Base-by-base conservation (phyloP, 2,329 filamentous ascomycete species). In the Epichloe sibirici region DNA sequence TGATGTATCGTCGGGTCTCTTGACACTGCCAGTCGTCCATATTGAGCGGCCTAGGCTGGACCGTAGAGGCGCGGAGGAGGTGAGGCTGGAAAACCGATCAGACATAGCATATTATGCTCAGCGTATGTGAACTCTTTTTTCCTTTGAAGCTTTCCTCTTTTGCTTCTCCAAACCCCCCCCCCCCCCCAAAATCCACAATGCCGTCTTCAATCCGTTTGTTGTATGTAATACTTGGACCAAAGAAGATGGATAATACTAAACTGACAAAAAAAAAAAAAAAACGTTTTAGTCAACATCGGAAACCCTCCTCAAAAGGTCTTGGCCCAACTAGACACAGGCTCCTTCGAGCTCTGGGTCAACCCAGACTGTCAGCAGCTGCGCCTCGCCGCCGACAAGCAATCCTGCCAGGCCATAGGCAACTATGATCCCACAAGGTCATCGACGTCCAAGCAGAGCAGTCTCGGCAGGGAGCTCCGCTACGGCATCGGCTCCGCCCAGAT, bases 331-430 rank as follows among this genome's bases (percentile, higher is more conserved):
- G 78, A 82, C 61, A 81, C 79, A 0, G 77, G 78, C 45, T 81
- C 77, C 9, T 80, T 78, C 57, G 78, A 81, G 66, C 69, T 81
- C 35, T 81, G 78, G 78, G 74, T 81, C 6, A 88, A 88, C 59
- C 75, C 81, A 0, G 73, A 75, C 48, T 79, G 75, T 59, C 77
- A 74, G 7, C 62, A 62, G 2, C 68, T 85, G 15, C 56, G 62
- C 9, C 53, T 59, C 7, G 57, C 67, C 4, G 73, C 67, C 4
- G 73, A 77, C 55, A 59, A 64, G 21, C 62, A 55, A 35, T 77
- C 78, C 58, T 79, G 76, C 61, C 57, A 67, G 13, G 67, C 66
- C 8, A 65, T 72, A 5, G 76, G 76, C 35, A 61, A 61, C 53
- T 79, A 76, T 59, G 64, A 73, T 52, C 57, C 70, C 2, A 53